Evolutionary conservation across 1,284 basidiomycete genomes (phyloP).

Genomic region (Kalmanozyma brasiliensis): DNA sequence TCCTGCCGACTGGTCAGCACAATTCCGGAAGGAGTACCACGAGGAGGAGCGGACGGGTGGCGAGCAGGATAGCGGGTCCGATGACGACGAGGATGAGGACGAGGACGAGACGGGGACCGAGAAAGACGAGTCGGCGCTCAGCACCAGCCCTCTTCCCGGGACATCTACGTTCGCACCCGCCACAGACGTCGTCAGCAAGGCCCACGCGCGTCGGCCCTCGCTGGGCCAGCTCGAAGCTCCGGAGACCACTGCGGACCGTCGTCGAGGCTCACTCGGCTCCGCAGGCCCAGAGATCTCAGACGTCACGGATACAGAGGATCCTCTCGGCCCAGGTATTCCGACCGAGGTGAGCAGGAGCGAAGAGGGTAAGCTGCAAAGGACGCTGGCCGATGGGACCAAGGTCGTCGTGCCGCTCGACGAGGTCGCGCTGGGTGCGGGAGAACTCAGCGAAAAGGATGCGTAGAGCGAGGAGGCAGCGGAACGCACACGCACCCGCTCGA

Average conservation of each 20-base stretch:
- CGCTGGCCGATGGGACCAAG: conserved; percentile 55
- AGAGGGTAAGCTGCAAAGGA: conserved; percentile 59
- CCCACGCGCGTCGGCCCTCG: conserved; percentile 49
- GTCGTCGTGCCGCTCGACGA: conserved; percentile 66
- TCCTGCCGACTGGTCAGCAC: conserved; percentile 66
- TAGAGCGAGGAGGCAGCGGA: neutral
- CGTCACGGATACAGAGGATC: conserved; percentile 41
- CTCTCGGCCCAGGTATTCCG: conserved; percentile 52
- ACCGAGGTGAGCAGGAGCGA: conserved; percentile 35
- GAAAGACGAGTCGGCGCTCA: conserved; percentile 30
- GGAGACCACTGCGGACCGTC: conserved; percentile 1
- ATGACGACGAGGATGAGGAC: conserved; percentile 50
- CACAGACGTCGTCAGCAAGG: conserved; percentile 34
- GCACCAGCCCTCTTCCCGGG: conserved; percentile 23
- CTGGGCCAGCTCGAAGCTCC: conserved; percentile 42
- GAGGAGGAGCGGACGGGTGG: conserved; percentile 28
- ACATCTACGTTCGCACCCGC: conserved; percentile 8
- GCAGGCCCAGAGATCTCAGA: conserved; percentile 37
- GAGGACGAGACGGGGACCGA: conserved; percentile 28
- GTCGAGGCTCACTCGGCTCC: conserved; percentile 31
- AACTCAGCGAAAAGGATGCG: conserved; percentile 1
- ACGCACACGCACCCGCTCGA: too few species aligned
- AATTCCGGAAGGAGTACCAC: conserved; percentile 54
- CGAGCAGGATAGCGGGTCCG: conserved; percentile 52
- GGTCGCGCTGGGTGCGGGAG: conserved; percentile 46